Base-by-base conservation (phyloP, 2,329 filamentous ascomycete species). In the Amesomyces nigricolor region DNA sequence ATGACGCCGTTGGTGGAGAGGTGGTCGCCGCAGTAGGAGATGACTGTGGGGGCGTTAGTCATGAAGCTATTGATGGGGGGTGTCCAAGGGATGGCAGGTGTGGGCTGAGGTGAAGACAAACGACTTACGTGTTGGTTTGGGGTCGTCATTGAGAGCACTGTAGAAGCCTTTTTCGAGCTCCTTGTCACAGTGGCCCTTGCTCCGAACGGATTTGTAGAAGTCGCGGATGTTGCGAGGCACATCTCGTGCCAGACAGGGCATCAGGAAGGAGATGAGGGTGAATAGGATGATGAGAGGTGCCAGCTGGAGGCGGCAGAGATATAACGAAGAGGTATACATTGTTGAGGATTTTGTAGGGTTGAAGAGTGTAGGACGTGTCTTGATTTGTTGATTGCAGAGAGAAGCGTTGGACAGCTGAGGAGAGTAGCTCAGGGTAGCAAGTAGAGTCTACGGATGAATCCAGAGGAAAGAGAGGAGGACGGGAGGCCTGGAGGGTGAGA, bases 11-110 rank as follows among this genome's bases (percentile, higher is more conserved):
- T 52, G 17, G 66, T 58, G 10, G 54, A 13, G 3, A 70, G 60
- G 54, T 72, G 69, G 61, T 78, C 75, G 22, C 71, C 73, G 61
- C 75, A 78, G 65, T 78, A 78, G 9, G 66, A 65, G 51, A 62
- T 68, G 14, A 55, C 63, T 67, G 47, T 14, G n/a, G 4, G 1
- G 22, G 22, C 1, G 4, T 26, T 4, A 26, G 22, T 26, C 22
- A 6, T 26, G 6, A 26, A 5, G 4, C 4, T 5, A 2, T 2
- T 26, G 22, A 26, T 2, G 22, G 22, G 22, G 29, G 7, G 4
- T 14, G 14, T 30, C 38, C 13, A 30, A 19, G 35, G 26, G 9
- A 1, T 35, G 8, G 10, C 3, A 17, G 10, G 3, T 6, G 3
- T 13, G 10, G 17, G 19, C 2, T 5, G 2, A 40, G 43, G 11